Percentiles rank a stretch among this genome's conserved stretches.
phyloP scores from a whole-genome alignment of 148 eudicot species.

The Chenopodium formosanum region DNA sequence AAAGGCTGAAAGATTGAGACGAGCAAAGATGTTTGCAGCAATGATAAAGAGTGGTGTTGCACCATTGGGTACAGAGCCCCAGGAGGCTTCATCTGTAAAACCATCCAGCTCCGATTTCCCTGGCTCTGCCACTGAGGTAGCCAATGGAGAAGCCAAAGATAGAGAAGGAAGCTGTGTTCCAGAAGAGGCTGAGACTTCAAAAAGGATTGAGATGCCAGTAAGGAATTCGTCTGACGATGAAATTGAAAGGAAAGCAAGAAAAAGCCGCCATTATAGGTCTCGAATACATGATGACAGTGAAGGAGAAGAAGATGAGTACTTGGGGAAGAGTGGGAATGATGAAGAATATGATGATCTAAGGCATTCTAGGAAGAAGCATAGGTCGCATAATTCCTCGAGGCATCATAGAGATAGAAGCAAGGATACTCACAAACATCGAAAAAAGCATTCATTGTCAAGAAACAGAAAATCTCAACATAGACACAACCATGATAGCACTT shows the following conservation, averaged over 20 bases:
- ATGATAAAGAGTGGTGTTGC: constrained; percentile 69
- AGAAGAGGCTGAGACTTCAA: constrained; percentile 32
- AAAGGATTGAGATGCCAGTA: constrained; percentile 31
- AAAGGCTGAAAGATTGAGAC: constrained; percentile 84
- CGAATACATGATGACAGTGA: constrained; percentile 31
- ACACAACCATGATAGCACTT: constrained; percentile 25
- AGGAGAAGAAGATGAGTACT: constrained; percentile 31
- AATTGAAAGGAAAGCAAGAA: constrained; percentile 33
- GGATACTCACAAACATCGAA: constrained; percentile 48
- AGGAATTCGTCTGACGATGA: constrained; percentile 46
- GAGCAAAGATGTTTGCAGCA: constrained; percentile 95
- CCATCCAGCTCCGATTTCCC: constrained; percentile 39
- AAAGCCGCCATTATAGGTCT: constrained; percentile 66
- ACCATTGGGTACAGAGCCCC: constrained; percentile 46
- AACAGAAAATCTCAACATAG: constrained; percentile 36
- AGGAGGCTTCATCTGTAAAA: constrained; percentile 56
- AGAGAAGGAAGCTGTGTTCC: constrained; percentile 49
- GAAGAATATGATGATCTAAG: constrained; percentile 35
- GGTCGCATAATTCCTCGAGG: constrained; percentile 43
- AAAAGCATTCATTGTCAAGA: constrained; percentile 45
- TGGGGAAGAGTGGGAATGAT: constrained; percentile 17
- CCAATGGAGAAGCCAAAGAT: constrained; percentile 32
- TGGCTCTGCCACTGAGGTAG: constrained; percentile 23
- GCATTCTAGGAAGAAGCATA: constrained; percentile 52
- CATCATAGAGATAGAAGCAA: constrained; percentile 48